Conservation (phyloP, 352 stramenopile species). For the Nothophytophthora sp. region DNA sequence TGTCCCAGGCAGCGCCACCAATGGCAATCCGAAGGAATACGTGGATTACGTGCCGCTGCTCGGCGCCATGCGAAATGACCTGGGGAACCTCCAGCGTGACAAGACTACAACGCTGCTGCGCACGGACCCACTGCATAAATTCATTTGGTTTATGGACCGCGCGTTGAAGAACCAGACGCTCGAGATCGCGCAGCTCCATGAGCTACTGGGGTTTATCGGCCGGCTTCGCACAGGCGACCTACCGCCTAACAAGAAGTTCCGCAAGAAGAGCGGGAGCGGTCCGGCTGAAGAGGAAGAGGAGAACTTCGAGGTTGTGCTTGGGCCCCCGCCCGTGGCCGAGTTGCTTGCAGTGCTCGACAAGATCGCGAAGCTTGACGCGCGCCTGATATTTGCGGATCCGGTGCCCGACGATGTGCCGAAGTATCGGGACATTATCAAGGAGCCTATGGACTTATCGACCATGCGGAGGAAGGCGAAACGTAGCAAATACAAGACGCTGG, state of each 20-base stretch:
- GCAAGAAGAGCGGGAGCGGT: slow-evolving; percentile 45
- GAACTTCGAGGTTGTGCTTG: slow-evolving; percentile 79
- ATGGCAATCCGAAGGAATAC: slow-evolving; percentile 74
- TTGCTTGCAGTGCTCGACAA: slow-evolving; percentile 77
- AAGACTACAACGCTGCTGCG: slow-evolving; percentile 70
- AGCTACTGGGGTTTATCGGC: slow-evolving; percentile 70
- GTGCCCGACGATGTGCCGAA: slow-evolving; percentile 84
- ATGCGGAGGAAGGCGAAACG: slow-evolving; percentile 80
- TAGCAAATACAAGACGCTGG: slow-evolving; percentile 82
- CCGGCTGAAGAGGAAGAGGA: slow-evolving; percentile 78
- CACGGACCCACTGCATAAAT: slow-evolving; percentile 84
- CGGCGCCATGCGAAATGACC: slow-evolving; percentile 72
- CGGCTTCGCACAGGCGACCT: slow-evolving; percentile 72
- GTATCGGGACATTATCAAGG: slow-evolving; percentile 82
- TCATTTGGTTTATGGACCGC: slow-evolving; percentile 88
- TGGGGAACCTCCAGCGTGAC: slow-evolving; percentile 83
- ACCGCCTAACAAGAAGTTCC: slow-evolving; percentile 78
- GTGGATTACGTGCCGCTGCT: slow-evolving; percentile 85
- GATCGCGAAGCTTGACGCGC: slow-evolving; percentile 73
- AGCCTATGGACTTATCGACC: slow-evolving; percentile 86
- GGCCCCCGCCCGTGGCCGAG: slow-evolving; percentile 70
- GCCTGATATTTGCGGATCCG: slow-evolving; percentile 83
- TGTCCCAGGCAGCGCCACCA: slow-evolving; percentile 62
- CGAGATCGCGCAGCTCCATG: slow-evolving; percentile 66
- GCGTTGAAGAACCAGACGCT: slow-evolving; percentile 78